phyloP scores from a whole-genome alignment of 345 rosid genomes.

The Populus alba region DNA sequence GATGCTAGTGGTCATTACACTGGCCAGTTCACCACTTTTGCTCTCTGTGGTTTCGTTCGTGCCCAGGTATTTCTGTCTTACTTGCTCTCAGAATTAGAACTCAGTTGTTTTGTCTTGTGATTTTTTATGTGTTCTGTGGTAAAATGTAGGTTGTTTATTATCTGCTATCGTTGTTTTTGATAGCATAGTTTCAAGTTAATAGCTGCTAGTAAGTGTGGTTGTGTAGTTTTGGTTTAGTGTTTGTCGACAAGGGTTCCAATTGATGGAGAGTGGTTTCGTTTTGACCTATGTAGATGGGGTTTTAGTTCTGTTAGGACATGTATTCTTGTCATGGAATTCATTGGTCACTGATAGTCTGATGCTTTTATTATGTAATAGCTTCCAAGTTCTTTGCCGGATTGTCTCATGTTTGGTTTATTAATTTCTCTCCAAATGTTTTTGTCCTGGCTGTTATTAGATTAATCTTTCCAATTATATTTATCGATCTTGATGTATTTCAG shows the following conservation, averaged over 20 bases:
- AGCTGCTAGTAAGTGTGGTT: background rate
- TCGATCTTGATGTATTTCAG: background rate
- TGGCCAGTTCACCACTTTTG: conserved; percentile 49
- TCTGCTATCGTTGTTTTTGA: background rate
- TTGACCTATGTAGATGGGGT: background rate
- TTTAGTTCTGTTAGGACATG: background rate
- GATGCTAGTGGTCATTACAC: conserved; percentile 55
- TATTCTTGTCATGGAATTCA: background rate
- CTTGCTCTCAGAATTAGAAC: background rate
- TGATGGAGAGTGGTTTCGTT: background rate
- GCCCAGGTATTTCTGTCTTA: conserved; percentile 47
- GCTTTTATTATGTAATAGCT: background rate
- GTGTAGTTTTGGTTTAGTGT: background rate
- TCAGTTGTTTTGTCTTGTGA: background rate
- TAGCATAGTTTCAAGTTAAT: too few relatives aligned
- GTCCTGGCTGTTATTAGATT: background rate
- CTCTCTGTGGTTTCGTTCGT: conserved; percentile 64
- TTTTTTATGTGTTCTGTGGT: background rate
- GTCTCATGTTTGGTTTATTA: background rate
- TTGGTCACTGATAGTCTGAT: too few relatives aligned
- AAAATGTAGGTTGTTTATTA: background rate
- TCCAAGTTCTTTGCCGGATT: background rate
- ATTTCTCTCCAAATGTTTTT: background rate
- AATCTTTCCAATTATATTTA: background rate
- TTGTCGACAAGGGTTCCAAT: background rate